phyloP scores from a whole-genome alignment of 345 rosid species.

The Eucalyptus regnans region DNA sequence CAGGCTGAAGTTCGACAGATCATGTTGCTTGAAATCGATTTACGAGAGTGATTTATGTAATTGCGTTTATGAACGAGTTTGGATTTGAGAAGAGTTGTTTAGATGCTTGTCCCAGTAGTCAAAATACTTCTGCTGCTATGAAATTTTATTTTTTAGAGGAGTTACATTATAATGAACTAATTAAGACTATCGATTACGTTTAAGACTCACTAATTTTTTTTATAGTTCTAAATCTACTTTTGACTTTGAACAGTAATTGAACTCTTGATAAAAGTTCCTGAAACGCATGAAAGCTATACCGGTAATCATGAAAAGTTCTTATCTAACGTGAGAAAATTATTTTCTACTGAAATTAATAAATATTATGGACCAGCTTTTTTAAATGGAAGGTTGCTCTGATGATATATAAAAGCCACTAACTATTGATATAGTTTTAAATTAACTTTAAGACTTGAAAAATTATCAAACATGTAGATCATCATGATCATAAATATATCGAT shows the following conservation, averaged over 20 bases:
- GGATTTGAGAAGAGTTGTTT: background rate
- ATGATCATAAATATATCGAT: background rate
- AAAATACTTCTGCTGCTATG: background rate
- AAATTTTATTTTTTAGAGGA: background rate
- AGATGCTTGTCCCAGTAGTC: background rate
- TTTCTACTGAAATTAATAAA: background rate
- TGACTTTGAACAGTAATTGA: background rate
- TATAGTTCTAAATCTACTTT: background rate
- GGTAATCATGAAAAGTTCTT: background rate
- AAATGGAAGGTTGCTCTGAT: background rate
- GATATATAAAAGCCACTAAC: background rate
- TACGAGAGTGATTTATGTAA: background rate
- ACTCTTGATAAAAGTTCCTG: background rate
- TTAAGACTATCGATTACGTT: background rate
- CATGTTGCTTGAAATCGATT: background rate
- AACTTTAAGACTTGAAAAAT: background rate
- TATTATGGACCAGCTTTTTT: background rate
- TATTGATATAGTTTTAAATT: background rate
- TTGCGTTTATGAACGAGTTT: background rate
- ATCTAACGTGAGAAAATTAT: background rate
- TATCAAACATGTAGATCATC: background rate
- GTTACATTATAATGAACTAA: background rate
- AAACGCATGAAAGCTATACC: background rate
- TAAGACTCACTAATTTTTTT: background rate
- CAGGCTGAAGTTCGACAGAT: background rate